Base-by-base conservation (phyloP, 2,329 filamentous ascomycete genomes). In the Pseudogymnoascus verrucosus region DNA sequence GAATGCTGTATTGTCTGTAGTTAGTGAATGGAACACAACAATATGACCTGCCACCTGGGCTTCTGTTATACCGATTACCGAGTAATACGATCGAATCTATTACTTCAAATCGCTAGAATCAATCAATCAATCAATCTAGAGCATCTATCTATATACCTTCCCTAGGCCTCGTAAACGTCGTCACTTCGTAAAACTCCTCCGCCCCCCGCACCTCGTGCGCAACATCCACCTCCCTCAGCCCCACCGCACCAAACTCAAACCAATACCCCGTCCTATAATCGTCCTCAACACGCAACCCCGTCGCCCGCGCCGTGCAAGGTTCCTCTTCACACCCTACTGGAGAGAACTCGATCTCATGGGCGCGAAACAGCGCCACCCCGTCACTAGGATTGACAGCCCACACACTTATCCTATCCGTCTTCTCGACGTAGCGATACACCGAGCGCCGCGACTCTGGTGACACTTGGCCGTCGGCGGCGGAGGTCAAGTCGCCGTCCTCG, bases 331-430 rank as follows among this genome's bases (percentile, higher is more conserved):
- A 66, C 1, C 68, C 69, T 0, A 78, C 76, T 8, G 76, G 67
- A n/a, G 77, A 64, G 67, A 92, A 89, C 64, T 88, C 82, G n/a
- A 92, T 76, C 66, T 87, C 82, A 69, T 92, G 89, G 73, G 92
- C 93, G 14, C 92, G 77, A 67, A 91, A 89, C 0, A 87, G 86
- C 12, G 80, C 80, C 63, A 78, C 78, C 14, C 79, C 74, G 67
- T 90, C 85, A 14, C 88, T 83, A 0, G 82, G 79, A 67, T 85
- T 84, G 39, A 84, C 85, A 68, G 91, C 92, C 89, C 89, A 93
- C 0, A 89, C 85, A 65, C 84, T 89, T 19, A 93, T 76, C 31
- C 73, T 74, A 69, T 91, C 88, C 1, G 47, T 76, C 7, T 64
- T 62, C 68, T 67, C 88, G 85, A 51, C 84, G 69, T 91, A 92